Percentiles rank a stretch among this genome's conserved stretches.
Conservation (phyloP, 192 early-diverging fungal species). For the Mortierella alpina region DNA sequence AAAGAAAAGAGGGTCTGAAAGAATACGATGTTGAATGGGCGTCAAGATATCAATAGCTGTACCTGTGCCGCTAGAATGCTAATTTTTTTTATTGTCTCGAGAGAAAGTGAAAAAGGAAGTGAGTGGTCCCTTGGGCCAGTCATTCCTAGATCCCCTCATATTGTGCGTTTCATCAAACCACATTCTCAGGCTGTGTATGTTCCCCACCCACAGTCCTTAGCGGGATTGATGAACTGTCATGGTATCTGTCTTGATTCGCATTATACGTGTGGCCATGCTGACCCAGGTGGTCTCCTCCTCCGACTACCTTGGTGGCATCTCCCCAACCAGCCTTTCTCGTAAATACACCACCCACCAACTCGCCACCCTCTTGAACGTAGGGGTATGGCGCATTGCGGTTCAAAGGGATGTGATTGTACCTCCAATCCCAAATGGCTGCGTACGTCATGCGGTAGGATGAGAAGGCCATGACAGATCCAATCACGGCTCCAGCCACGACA, state of each 20-base stretch:
- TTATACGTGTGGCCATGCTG: neutral
- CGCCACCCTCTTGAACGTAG: constrained; percentile 5
- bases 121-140: too few species aligned
- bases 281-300: constrained; percentile 1
- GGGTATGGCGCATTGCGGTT: constrained; percentile 7
- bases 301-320: neutral
- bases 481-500: constrained; percentile 5
- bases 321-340: constrained; percentile 17
- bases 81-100: too few species aligned
- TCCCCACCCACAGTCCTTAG: neutral
- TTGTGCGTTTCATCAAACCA: constrained; percentile 2
- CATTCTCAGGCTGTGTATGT: constrained; percentile 7
- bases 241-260: constrained; percentile 6
- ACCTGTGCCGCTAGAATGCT: too few species aligned
- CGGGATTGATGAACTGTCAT: constrained; percentile 3
- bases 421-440: constrained; percentile 12
- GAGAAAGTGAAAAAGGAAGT: too few species aligned
- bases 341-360: constrained; percentile 1
- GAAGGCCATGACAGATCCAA: constrained; percentile 10
- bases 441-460: constrained; percentile 11
- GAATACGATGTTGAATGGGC: too few species aligned
- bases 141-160: too few species aligned
- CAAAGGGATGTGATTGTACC: constrained; percentile 13
- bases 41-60: too few species aligned
- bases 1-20: too few species aligned